Evolutionary conservation across 768 basidiomycete genomes (phyloP), one percentile per base, ranked within the genome.

Genomic region (Gyrodon lividus): DNA sequence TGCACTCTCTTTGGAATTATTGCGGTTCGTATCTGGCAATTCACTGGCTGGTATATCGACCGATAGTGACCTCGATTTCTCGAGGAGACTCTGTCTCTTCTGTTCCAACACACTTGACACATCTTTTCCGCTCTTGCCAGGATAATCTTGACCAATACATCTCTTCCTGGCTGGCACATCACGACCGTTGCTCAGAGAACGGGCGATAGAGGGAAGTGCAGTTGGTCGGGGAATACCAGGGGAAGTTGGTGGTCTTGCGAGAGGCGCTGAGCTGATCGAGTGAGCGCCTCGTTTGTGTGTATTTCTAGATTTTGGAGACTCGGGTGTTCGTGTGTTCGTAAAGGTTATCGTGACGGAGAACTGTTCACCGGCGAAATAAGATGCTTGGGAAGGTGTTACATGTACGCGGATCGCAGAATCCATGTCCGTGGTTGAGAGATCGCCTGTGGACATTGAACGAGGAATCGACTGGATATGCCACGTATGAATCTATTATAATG

Each of bases 281-380:
- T 92, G 90, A 0, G 82, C 83, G 9, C 81, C 81, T 7, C 89
- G 82, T 64, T 78, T 86, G 64, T 92, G 88, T 0, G 76, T 59
- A 55, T 67, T 65, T 35, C 51, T 74, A 55, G 43, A 58, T 57
- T 56, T 68, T 12, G 69, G 73, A 0, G 71, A 60, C 41, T 75
- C 65, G 5, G 82, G 76, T 0, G 83, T 76, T 23, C 82, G 82
- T 4, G 84, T 86, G 66, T 96, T 97, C 44, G 88, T 86, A 69
- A 97, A 92, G 0, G 89, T 87, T 58, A 98, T 84, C 4, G 83
- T 87, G 12, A 90, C 91, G 2, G 84, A 76, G 70, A 96, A 92
- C 0, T 80, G 74, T 69, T 98, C 95, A 50, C 95, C 95, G 0
- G 95, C 92, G 67, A 95, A 98, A 71, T 88, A 98, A 0, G 92